Evolutionary conservation across 345 rosid genomes (phyloP).

Genomic region (Salix exigua): DNA sequence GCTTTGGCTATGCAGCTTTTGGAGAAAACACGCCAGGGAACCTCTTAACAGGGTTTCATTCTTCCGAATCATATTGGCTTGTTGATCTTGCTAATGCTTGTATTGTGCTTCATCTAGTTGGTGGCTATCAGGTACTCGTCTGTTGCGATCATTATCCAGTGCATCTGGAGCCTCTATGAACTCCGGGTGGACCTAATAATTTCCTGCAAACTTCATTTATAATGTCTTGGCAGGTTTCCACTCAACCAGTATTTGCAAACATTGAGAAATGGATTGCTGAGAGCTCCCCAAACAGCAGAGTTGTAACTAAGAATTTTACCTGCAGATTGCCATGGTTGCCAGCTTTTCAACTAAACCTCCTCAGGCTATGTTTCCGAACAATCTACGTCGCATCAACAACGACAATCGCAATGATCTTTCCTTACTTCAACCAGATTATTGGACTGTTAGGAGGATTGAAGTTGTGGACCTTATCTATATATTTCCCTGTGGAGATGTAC

Average conservation of each 20-base stretch:
- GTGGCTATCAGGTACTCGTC: slow-evolving; percentile 28
- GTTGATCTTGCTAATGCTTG: slow-evolving; percentile 48
- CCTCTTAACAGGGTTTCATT: slow-evolving; percentile 49
- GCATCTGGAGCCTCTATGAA: not conserved
- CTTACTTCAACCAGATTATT: slow-evolving; percentile 78
- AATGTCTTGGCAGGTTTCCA: slow-evolving; percentile 35
- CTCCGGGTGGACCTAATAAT: no score
- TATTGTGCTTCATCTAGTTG: slow-evolving; percentile 44
- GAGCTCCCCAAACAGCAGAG: slow-evolving; percentile 43
- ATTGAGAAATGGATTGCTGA: slow-evolving; percentile 37
- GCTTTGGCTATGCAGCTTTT: slow-evolving; percentile 53
- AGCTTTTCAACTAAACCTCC: slow-evolving; percentile 24
- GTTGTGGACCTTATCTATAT: slow-evolving; percentile 73
- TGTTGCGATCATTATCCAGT: not conserved
- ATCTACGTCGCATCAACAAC: slow-evolving; percentile 51
- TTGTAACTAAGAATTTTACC: slow-evolving; percentile 28
- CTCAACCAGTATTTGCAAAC: slow-evolving; percentile 49
- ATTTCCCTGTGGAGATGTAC: slow-evolving; percentile 78
- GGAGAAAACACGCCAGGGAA: slow-evolving; percentile 51
- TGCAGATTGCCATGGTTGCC: slow-evolving; percentile 36
- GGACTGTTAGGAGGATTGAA: slow-evolving; percentile 68
- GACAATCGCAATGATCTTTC: slow-evolving; percentile 49
- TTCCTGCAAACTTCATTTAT: not conserved
- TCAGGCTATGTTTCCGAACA: slow-evolving; percentile 48
- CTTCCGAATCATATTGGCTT: slow-evolving; percentile 53